Conservation (phyloP, 164 flowering plant species). For the Stephania cephalantha region DNA sequence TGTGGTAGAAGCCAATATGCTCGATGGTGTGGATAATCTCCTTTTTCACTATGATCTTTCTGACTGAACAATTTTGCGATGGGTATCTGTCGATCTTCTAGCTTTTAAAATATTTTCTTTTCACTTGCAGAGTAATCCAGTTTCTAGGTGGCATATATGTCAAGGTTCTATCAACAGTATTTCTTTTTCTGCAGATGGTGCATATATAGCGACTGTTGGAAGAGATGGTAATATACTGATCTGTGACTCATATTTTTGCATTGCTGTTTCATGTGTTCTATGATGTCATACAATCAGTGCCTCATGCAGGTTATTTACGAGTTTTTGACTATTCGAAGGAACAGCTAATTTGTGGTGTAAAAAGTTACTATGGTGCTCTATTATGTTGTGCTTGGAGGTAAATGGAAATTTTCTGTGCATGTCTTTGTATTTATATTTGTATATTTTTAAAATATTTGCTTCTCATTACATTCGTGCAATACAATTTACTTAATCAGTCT, state of each 20-base stretch:
- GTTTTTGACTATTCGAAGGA: slow-evolving; percentile 87
- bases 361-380: slow-evolving; percentile 95
- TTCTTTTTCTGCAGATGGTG: slow-evolving; percentile 80
- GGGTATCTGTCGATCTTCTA: neutral
- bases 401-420: slow-evolving; percentile 1
- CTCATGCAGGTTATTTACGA: slow-evolving; percentile 73
- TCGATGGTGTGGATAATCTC: neutral
- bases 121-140: slow-evolving; percentile 73
- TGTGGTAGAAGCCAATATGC: neutral
- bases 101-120: slow-evolving; percentile 7
- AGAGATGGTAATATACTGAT: slow-evolving; percentile 72
- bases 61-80: neutral
- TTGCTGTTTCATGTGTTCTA: neutral
- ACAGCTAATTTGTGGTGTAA: slow-evolving; percentile 85
- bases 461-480: neutral
- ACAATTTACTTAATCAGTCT: neutral
- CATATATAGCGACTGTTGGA: slow-evolving; percentile 85
- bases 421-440: neutral
- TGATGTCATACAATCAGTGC: neutral
- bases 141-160: slow-evolving; percentile 97
- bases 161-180: slow-evolving; percentile 82
- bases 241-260: neutral
- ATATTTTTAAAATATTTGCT: too few relatives aligned
- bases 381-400: slow-evolving; percentile 99
- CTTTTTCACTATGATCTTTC: neutral